A percentile compares a stretch with the other conserved stretches of the same genome.
Conservation (phyloP, 805 yeast genomes). For the Suhomyces sp. region DNA sequence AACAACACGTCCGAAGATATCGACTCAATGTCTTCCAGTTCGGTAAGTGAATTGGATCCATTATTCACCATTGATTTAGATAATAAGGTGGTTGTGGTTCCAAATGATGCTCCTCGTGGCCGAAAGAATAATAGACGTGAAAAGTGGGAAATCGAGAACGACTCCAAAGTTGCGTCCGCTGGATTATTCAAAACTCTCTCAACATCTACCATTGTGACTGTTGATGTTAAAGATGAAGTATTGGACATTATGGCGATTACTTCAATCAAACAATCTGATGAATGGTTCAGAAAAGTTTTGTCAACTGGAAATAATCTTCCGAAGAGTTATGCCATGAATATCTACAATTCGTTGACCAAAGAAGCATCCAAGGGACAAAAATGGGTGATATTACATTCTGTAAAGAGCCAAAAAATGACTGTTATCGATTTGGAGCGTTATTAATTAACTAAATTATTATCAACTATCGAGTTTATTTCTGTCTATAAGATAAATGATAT, state of each 20-base stretch:
- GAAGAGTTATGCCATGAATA: constrained; percentile 71
- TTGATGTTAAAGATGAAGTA: constrained; percentile 82
- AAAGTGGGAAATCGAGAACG: constrained; percentile 73
- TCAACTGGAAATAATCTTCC: constrained; percentile 75
- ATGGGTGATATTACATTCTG: constrained; percentile 75
- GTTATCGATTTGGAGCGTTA: constrained; percentile 28
- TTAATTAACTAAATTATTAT: background rate
- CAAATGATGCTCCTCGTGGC: constrained; percentile 80
- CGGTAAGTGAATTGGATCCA: constrained; percentile 9
- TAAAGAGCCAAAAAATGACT: constrained; percentile 67
- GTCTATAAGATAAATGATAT: constrained; percentile 5
- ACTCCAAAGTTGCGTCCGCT: constrained; percentile 60
- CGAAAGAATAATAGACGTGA: constrained; percentile 74
- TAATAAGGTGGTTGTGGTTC: constrained; percentile 64
- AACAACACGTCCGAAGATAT: constrained; percentile 17
- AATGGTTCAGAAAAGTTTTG: constrained; percentile 80
- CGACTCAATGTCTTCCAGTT: constrained; percentile 12
- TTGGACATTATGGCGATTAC: constrained; percentile 79
- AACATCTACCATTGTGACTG: constrained; percentile 68
- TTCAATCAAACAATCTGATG: constrained; percentile 72
- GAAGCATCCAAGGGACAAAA: constrained; percentile 70
- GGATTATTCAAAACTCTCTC: constrained; percentile 53
- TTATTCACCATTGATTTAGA: constrained; percentile 27
- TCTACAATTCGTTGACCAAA: constrained; percentile 67
- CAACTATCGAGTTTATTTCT: constrained; percentile 1